These are phyloP conservation scores for Blumeria hordei DNA, from an alignment of 2,329 filamentous ascomycete genomes.

Conservation along the genomic window DNA sequence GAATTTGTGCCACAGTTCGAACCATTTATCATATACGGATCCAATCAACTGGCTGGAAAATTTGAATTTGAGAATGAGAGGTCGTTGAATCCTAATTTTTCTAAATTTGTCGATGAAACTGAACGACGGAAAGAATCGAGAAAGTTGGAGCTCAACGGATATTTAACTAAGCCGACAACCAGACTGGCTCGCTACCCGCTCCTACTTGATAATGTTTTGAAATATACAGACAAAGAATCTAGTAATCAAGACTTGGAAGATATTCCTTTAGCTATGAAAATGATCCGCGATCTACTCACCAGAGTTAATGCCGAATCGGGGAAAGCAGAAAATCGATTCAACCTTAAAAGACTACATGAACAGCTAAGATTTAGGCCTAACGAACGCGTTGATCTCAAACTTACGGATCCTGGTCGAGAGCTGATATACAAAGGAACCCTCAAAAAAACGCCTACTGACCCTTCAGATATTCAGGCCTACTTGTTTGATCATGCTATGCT, in stretches of 20 bases:
- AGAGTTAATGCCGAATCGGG: conserved; percentile 88
- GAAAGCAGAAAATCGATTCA: conserved; percentile 94
- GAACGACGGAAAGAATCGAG: conserved; percentile 88
- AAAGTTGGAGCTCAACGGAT: conserved; percentile 91
- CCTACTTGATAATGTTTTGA: conserved; percentile 72
- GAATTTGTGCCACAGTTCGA: conserved; percentile 82
- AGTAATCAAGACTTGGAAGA: conserved; percentile 78
- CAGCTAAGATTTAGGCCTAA: conserved; percentile 77
- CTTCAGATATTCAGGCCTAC: conserved; percentile 76
- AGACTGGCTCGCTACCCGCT: conserved; percentile 83
- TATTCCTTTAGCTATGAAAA: conserved; percentile 65
- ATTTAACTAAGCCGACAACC: conserved; percentile 91
- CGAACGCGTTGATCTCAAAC: conserved; percentile 77
- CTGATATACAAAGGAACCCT: conserved; percentile 83
- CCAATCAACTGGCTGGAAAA: conserved; percentile 87
- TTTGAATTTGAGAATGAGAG: conserved; percentile 97
- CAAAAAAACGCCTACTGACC: conserved; percentile 79
- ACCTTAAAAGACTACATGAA: conserved; percentile 73
- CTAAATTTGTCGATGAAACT: conserved; percentile 86
- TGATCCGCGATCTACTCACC: conserved; percentile 69
- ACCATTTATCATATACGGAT: conserved; percentile 89
- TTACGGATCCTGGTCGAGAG: conserved; percentile 82
- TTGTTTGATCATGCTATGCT: conserved; percentile 91
- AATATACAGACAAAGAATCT: conserved; percentile 50
- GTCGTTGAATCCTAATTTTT: conserved; percentile 59